Evolutionary conservation across 306 rosid genomes (phyloP), one percentile per base, ranked within the genome.

Genomic region (Lathyrus sativus): DNA sequence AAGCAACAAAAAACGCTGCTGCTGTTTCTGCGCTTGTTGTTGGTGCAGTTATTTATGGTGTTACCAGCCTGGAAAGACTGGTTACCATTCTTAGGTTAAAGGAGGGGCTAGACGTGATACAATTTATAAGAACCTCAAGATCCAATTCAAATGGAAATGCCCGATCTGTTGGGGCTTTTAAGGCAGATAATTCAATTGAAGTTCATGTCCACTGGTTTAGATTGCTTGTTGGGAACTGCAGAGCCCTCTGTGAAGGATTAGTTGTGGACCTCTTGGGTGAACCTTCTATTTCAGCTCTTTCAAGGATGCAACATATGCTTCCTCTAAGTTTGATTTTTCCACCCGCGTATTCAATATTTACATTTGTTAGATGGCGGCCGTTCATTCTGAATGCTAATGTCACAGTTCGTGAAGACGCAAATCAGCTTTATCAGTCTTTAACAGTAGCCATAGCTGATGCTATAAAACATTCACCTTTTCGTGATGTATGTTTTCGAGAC

Each of bases 171-270:
- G 90, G 89, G 78, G 86, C 82, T 74, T 81, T 63, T 62, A 93
- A 88, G 82, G 87, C 64, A 26, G 97, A 93, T 60, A 81, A 51
- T 65, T 86, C 80, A 7, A 38, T 87, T 74, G 99, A 90, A 83
- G 90, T 85, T 80, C 87, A 79, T 74, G 88, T 82, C 51, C 99
- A 93, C 75, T 93, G 90, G 97, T 93, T 93, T 82, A 86, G 99
- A 80, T 78, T 93, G 77, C 95, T 93, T 64, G 86, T 93, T 55
- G 99, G 99, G 42, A 90, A 90, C 79, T 88, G 95, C 84, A 84
- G 96, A 82, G 84, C 95, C 39, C 68, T 86, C 45, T 85, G 67
- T 42, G 96, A 90, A 19, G 97, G 99, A 62, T 85, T 90, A 83
- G 82, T 85, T 59, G 96, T 84, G 79, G 91, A 90, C 62, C 96